Conservation (phyloP, 225 moss, liverwort and hornwort species). For the Bryum argenteum region DNA sequence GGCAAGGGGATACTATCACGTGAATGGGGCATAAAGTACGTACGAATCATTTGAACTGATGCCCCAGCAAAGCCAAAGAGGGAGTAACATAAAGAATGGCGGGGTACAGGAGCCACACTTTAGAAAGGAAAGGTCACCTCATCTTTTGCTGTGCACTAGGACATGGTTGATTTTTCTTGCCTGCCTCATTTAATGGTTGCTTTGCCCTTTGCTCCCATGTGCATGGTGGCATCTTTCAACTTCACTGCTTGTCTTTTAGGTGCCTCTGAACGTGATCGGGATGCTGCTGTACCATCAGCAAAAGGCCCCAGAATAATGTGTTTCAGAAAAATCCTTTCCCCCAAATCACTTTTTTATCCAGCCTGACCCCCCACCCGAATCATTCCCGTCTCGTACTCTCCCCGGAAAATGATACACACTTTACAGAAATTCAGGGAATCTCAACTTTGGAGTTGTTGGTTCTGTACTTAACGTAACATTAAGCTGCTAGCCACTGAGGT, state of each 20-base stretch:
- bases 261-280: background rate
- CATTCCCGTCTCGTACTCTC: conserved; percentile 23
- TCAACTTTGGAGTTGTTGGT: background rate
- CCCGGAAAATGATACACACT: background rate
- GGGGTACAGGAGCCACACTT: background rate
- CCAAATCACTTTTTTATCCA: conserved; percentile 22
- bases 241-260: conserved; percentile 12
- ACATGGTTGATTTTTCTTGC: background rate
- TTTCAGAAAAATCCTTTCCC: conserved; percentile 13
- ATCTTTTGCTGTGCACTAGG: background rate
- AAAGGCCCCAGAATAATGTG: conserved; percentile 11
- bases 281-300: background rate
- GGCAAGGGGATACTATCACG: no score
- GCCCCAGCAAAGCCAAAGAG: no score
- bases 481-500: conserved; percentile 18
- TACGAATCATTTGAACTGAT: no score
- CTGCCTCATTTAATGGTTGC: background rate
- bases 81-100: no score
- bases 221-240: conserved; percentile 29
- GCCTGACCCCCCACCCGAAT: conserved; percentile 11
- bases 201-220: background rate
- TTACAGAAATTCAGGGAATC: conserved; percentile 36
- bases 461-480: conserved; percentile 4
- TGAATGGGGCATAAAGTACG: no score
- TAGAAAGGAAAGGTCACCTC: background rate